Percentiles rank a stretch among this genome's conserved stretches.
Evolutionary conservation across 2,329 filamentous ascomycete species (phyloP).

Genomic region (Paracoccidioides brasiliensis): DNA sequence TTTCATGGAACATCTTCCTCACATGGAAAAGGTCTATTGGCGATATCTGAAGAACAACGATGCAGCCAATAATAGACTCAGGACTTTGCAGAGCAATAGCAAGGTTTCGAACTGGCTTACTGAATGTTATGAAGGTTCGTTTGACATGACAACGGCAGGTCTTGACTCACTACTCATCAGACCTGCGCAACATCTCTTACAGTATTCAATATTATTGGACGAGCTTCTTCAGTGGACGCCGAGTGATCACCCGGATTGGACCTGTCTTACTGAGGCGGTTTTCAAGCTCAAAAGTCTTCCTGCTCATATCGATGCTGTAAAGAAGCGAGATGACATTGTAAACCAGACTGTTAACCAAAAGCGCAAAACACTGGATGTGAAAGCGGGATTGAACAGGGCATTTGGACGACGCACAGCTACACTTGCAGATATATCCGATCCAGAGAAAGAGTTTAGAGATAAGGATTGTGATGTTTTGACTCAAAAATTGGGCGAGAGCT

Average conservation of each 20-base stretch:
- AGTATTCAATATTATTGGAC: neutral
- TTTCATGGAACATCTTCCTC: conserved; percentile 41
- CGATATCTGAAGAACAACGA: conserved; percentile 52
- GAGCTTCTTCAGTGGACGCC: too few species aligned
- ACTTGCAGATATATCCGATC: too few species aligned
- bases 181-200: neutral
- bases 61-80: conserved; percentile 40
- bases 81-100: neutral
- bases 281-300: too few species aligned
- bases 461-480: too few species aligned
- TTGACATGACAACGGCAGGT: neutral
- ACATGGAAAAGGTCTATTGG: conserved; percentile 51
- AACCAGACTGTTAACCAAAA: too few species aligned
- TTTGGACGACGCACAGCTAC: too few species aligned
- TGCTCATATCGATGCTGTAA: too few species aligned
- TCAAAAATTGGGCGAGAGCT: conserved; percentile 70
- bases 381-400: too few species aligned
- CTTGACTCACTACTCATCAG: neutral
- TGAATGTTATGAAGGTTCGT: neutral
- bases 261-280: too few species aligned
- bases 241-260: too few species aligned
- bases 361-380: too few species aligned
- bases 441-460: conserved; percentile 28
- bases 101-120: neutral
- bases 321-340: too few species aligned